Evolutionary conservation across 176 grass and related monocot genomes (phyloP), one percentile per base, ranked within the genome.

Genomic region (Oryza nivara): DNA sequence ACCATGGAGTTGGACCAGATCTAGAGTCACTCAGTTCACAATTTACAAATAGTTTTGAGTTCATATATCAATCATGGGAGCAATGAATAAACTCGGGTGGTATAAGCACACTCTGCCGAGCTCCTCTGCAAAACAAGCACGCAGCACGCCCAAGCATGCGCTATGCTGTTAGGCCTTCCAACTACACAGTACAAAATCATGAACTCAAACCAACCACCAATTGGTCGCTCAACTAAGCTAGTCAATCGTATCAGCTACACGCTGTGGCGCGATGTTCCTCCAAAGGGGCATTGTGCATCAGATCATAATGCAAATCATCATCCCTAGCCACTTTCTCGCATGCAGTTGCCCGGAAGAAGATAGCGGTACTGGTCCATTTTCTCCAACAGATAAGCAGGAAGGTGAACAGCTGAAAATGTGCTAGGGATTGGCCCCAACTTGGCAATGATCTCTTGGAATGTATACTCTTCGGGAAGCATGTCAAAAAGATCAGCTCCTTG

Each of bases 391-490:
- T 90, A 88, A 3, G 84, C 89, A 0, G 94, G 94, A n/a, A 97
- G 90, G 81, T 97, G 82, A 47, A 97, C 92, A 0, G 89, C 92
- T 22, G 94, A 97, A 81, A n/a, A 97, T 20, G 91, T 88, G 7
- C 92, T 94, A n/a, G 91, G 89, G 43, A 97, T 97, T 0, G 87
- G 87, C 9, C 92, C 92, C 78, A 96, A 51, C 85, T 96, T 96
- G 16, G 94, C 94, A 22, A 97, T 92, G 76, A 97, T 97, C 73
- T 97, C 89, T 68, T 97, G 92, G 84, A 97, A 97, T 9, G 94
- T 94, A 67, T 97, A 92, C 34, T 97, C 94, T 80, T 97, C 94
- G 20, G 94, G 94, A 48, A 97, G 86, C 94, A 97, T 97, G 82
- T 97, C 94, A 5, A 97, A 97, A 9, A 97, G 90, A 83, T 97